Evolutionary conservation across 345 rosid genomes (phyloP).

Genomic region (Eucalyptus fibrosa): DNA sequence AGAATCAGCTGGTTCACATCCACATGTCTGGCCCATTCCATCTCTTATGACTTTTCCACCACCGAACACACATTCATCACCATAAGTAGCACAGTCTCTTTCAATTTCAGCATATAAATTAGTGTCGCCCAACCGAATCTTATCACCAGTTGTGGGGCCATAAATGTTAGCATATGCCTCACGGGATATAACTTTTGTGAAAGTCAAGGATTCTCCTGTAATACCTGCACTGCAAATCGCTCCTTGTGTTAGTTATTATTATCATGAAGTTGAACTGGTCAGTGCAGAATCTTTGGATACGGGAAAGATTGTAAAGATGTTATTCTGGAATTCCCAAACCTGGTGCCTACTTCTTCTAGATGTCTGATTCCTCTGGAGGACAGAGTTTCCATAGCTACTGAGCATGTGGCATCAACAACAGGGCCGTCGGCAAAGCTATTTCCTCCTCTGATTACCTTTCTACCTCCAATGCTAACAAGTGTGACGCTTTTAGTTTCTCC

Average conservation of each 20-base stretch:
- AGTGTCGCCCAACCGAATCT: slow-evolving; percentile 77
- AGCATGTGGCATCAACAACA: slow-evolving; percentile 21
- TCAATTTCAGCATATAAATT: slow-evolving; percentile 84
- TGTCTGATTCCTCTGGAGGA: slow-evolving; percentile 25
- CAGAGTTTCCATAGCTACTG: slow-evolving; percentile 32
- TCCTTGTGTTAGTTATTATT: not conserved
- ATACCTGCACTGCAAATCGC: slow-evolving; percentile 51
- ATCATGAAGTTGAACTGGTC: not conserved
- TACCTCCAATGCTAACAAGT: slow-evolving; percentile 82
- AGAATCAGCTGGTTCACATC: slow-evolving; percentile 25
- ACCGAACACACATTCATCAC: slow-evolving; percentile 96
- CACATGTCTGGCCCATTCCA: slow-evolving; percentile 89
- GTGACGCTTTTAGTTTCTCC: slow-evolving; percentile 71
- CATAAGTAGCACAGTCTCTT: slow-evolving; percentile 61
- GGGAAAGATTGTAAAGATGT: slow-evolving; percentile 1
- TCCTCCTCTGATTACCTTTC: slow-evolving; percentile 77
- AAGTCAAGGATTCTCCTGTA: slow-evolving; percentile 41
- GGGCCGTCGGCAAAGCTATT: slow-evolving; percentile 62
- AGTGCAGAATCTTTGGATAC: not conserved
- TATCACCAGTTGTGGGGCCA: slow-evolving; percentile 96
- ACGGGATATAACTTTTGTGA: slow-evolving; percentile 32
- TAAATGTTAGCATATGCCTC: slow-evolving; percentile 85
- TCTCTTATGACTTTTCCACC: slow-evolving; percentile 98
- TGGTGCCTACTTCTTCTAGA: slow-evolving; percentile 49
- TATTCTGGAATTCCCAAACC: slow-evolving; percentile 29